phyloP scores from a whole-genome alignment of 352 stramenopile species.

The Phytophthora pinifolia region DNA sequence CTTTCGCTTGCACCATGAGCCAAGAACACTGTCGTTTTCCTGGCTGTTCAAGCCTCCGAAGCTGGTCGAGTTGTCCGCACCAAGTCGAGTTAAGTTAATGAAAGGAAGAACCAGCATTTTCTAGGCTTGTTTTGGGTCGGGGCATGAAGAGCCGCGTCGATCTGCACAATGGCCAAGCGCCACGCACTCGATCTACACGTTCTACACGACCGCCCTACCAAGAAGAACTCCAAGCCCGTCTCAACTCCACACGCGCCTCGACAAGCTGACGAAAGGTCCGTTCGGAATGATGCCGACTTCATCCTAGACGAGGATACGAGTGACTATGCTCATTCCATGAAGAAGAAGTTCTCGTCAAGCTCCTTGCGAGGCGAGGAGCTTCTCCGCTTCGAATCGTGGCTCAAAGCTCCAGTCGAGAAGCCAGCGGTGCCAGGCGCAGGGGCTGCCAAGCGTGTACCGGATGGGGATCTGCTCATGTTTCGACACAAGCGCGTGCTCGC shows the following conservation, averaged over 20 bases:
- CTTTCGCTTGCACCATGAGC: conserved; percentile 1
- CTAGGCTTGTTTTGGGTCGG: not conserved
- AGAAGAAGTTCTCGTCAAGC: not conserved
- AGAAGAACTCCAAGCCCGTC: conserved; percentile 16
- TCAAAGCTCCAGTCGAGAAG: conserved; percentile 36
- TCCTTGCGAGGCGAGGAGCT: conserved; percentile 20
- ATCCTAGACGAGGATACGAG: conserved; percentile 2
- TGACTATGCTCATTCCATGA: conserved; percentile 2
- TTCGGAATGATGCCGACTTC: not conserved
- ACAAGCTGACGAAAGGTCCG: conserved; percentile 4
- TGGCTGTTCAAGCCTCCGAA: too few species aligned
- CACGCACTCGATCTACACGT: conserved; percentile 31
- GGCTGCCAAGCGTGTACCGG: conserved; percentile 37
- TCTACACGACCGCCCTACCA: conserved; percentile 19
- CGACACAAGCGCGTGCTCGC: conserved; percentile 29
- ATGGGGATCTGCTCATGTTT: conserved; percentile 63
- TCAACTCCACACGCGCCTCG: conserved; percentile 12
- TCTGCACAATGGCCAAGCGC: conserved; percentile 27
- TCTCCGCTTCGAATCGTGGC: conserved; percentile 47
- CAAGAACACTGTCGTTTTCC: too few species aligned
- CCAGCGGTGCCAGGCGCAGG: conserved; percentile 44
- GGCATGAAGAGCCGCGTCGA: conserved; percentile 19
- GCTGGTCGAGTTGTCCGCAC: not conserved
- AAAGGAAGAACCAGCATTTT: not conserved
- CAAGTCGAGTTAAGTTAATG: not conserved